These are phyloP conservation scores for Hemileccinum impolitum DNA, from an alignment of 768 basidiomycete genomes.

Conservation along the genomic window DNA sequence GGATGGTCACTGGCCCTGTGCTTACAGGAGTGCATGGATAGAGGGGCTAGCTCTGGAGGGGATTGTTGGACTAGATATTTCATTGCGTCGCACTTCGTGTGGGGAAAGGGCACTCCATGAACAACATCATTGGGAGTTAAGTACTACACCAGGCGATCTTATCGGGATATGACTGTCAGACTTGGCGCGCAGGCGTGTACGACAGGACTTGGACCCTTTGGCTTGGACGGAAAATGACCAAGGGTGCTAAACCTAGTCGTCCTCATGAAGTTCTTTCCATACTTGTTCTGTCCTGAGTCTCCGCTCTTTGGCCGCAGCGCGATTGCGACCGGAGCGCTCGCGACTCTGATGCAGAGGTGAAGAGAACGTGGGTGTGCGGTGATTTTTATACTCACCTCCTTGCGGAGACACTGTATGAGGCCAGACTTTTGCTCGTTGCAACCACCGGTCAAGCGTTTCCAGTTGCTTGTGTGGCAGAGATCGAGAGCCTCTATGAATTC, in stretches of 20 bases:
- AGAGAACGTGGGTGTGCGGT: not conserved
- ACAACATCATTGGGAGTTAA: conserved; percentile 1
- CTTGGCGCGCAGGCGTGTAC: not conserved
- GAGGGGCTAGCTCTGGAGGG: not conserved
- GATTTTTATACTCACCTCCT: conserved; percentile 51
- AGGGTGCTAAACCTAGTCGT: conserved; percentile 28
- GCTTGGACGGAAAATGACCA: not conserved
- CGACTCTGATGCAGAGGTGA: conserved; percentile 45
- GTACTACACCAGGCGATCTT: not conserved
- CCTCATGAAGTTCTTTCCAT: conserved; percentile 57
- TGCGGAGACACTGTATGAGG: conserved; percentile 65
- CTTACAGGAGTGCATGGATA: not conserved
- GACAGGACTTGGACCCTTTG: not conserved
- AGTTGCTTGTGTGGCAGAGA: conserved; percentile 59
- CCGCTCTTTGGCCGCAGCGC: conserved; percentile 56
- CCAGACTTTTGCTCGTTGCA: conserved; percentile 69
- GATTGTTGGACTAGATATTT: not conserved
- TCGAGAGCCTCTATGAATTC: conserved; percentile 78
- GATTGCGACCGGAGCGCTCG: conserved; percentile 56
- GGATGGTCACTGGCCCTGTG: not conserved
- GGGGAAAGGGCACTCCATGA: not conserved
- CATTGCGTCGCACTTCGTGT: not conserved
- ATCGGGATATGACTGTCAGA: conserved; percentile 1
- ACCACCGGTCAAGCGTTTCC: conserved; percentile 63
- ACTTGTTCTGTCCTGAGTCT: conserved; percentile 56